A percentile compares a stretch with the other conserved stretches of the same genome.
Evolutionary conservation across 2,329 filamentous ascomycete genomes (phyloP).

Genomic region (Exophiala sideris): DNA sequence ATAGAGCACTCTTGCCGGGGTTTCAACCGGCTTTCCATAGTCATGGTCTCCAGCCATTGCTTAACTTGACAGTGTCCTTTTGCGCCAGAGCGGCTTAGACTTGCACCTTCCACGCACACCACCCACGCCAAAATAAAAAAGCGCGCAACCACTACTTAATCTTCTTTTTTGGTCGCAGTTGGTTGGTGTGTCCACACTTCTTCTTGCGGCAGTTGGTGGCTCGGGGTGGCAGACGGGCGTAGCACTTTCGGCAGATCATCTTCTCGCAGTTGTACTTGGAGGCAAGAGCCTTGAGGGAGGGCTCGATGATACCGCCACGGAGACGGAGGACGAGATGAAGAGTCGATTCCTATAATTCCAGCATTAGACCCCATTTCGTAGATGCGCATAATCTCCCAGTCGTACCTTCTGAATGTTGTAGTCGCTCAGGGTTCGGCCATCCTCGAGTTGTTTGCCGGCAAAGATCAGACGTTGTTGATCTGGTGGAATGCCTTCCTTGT

Average conservation of each 20-base stretch:
- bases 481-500: constrained; percentile 98
- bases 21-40: too few relatives aligned
- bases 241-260: constrained; percentile 99
- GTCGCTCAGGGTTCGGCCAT: constrained; percentile 92
- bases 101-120: constrained; percentile 19
- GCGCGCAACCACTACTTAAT: constrained; percentile 71
- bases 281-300: constrained; percentile 95
- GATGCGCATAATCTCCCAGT: too few relatives aligned
- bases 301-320: constrained; percentile 98
- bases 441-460: constrained; percentile 98
- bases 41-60: neutral
- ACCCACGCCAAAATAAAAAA: constrained; percentile 32
- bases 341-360: too few relatives aligned
- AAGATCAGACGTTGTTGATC: constrained; percentile 99
- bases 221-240: constrained; percentile 96
- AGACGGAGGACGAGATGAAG: constrained; percentile 98
- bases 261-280: constrained; percentile 99
- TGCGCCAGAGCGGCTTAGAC: too few relatives aligned
- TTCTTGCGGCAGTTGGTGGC: constrained; percentile 99
- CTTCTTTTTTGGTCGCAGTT: constrained; percentile 99
- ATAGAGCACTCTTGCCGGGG: too few relatives aligned
- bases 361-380: too few relatives aligned
- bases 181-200: constrained; percentile 99
- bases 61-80: neutral
- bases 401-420: constrained; percentile 99